Evolutionary conservation across 306 rosid genomes (phyloP).

Genomic region (Malus sylvestris): DNA sequence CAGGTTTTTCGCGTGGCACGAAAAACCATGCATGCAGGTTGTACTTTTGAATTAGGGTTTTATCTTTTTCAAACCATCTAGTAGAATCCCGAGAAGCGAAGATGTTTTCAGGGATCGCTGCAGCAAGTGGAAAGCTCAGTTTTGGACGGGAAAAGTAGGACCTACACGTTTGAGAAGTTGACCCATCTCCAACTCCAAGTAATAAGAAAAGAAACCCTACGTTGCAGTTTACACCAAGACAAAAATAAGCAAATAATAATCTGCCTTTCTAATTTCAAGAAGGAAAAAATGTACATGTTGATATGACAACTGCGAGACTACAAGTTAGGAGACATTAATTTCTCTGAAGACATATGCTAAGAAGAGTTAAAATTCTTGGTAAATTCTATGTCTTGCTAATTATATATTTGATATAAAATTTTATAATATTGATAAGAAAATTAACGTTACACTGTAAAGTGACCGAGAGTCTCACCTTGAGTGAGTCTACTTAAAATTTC

Average conservation of each 20-base stretch:
- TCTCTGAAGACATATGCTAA: no score
- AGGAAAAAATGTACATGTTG: neutral
- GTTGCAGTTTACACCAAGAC: neutral
- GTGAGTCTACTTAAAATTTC: no score
- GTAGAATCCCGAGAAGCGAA: neutral
- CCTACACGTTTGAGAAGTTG: neutral
- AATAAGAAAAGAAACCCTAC: no score
- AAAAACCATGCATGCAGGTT: neutral
- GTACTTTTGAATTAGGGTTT: neutral
- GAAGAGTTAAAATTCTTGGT: no score
- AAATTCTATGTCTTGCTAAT: no score
- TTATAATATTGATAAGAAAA: no score
- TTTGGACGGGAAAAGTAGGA: neutral
- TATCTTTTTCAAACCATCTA: neutral
- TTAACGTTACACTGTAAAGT: no score
- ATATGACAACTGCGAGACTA: no score
- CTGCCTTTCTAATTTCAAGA: neutral
- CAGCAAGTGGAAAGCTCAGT: neutral
- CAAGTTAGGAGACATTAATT: neutral
- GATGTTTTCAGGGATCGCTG: neutral
- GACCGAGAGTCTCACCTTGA: accelerated
- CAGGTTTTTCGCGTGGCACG: neutral
- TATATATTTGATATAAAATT: no score
- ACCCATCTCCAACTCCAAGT: neutral
- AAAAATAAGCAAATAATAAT: neutral